A percentile compares a stretch with the other conserved stretches of the same genome.
Evolutionary conservation across 768 basidiomycete species (phyloP).

Genomic region (Suillus plorans): DNA sequence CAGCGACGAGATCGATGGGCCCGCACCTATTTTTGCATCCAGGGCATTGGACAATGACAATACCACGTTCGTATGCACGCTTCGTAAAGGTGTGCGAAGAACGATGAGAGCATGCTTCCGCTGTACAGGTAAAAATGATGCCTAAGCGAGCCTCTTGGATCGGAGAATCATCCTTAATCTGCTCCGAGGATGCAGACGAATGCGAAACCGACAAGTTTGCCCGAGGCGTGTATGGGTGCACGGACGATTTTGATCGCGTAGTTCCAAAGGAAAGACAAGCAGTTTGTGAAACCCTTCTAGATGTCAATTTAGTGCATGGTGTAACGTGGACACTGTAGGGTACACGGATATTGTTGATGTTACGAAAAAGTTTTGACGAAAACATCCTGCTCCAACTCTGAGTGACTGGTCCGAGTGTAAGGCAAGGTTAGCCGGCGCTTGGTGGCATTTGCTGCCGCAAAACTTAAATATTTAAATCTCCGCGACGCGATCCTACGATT

Average conservation of each 20-base stretch:
- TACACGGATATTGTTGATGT: not conserved
- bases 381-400: not conserved
- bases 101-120: constrained; percentile 65
- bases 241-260: constrained; percentile 20
- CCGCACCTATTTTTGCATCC: constrained; percentile 82
- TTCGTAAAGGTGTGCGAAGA: constrained; percentile 89
- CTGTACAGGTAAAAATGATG: constrained; percentile 88
- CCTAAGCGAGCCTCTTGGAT: constrained; percentile 58
- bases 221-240: not conserved
- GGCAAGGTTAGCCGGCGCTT: not conserved
- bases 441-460: not conserved
- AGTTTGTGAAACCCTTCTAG: not conserved
- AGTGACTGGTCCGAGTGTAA: not conserved
- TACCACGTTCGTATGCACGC: constrained; percentile 80
- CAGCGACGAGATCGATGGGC: constrained; percentile 6
- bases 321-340: not conserved
- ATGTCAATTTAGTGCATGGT: not conserved
- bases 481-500: not conserved
- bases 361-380: not conserved
- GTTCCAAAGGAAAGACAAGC: constrained; percentile 28
- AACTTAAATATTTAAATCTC: not conserved
- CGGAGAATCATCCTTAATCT: constrained; percentile 35
- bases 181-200: constrained; percentile 6
- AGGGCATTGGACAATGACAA: constrained; percentile 91
- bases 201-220: constrained; percentile 3